These are phyloP conservation scores for Cercospora beticola DNA, from an alignment of 2,329 filamentous ascomycete species.

Conservation along the genomic window DNA sequence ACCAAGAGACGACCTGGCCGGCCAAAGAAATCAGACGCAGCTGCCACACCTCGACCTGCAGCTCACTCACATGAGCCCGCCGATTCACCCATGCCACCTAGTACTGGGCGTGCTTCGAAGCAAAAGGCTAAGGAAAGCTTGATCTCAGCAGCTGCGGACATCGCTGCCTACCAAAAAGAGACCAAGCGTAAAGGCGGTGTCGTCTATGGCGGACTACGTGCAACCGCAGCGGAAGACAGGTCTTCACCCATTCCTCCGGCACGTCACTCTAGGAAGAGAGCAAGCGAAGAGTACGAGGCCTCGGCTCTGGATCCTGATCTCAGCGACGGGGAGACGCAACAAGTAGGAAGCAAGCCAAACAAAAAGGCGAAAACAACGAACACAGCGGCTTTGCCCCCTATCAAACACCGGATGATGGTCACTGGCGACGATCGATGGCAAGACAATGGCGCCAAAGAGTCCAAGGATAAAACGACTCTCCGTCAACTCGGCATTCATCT, in stretches of 20 bases:
- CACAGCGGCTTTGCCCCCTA: constrained; percentile 56
- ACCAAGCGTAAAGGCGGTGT: constrained; percentile 75
- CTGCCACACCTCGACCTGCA: constrained; percentile 32
- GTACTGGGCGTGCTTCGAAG: constrained; percentile 79
- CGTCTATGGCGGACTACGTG: constrained; percentile 57
- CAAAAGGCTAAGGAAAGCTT: constrained; percentile 75
- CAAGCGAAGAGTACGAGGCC: constrained; percentile 43
- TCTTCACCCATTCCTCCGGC: constrained; percentile 29
- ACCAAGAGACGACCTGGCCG: constrained; percentile 33
- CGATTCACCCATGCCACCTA: constrained; percentile 71
- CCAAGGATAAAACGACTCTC: constrained; percentile 76
- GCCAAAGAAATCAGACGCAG: constrained; percentile 27
- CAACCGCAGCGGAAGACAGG: constrained; percentile 33
- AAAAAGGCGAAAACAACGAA: constrained; percentile 50
- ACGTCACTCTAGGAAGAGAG: constrained; percentile 36
- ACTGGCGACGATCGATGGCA: constrained; percentile 86
- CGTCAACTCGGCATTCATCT: constrained; percentile 83
- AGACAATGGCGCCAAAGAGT: constrained; percentile 69
- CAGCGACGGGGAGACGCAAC: constrained; percentile 47
- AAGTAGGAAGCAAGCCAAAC: constrained; percentile 46
- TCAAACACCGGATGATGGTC: constrained; percentile 73
- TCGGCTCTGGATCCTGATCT: constrained; percentile 47
- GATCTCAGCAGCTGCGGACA: constrained; percentile 76
- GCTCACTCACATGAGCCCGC: constrained; percentile 69
- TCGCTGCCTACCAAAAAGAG: constrained; percentile 89